Evolutionary conservation across 192 early-diverging fungal genomes (phyloP).

Genomic region (Jimgerdemannia lactiflua): DNA sequence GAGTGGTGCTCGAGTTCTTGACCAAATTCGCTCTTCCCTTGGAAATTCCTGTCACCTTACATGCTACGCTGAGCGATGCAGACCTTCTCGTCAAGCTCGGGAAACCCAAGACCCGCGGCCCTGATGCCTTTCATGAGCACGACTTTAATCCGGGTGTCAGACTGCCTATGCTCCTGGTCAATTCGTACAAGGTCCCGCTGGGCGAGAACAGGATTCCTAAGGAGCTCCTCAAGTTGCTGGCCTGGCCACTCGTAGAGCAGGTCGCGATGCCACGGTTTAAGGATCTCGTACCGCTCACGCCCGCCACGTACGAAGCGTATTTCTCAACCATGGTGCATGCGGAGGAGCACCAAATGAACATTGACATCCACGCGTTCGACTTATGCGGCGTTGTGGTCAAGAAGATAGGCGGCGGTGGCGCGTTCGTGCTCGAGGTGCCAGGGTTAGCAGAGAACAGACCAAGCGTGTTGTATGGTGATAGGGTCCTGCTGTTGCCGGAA

Average conservation of each 20-base stretch:
- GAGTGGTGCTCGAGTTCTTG: too few relatives aligned
- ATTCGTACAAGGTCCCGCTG: too few relatives aligned
- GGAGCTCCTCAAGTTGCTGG: too few relatives aligned
- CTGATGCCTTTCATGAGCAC: too few relatives aligned
- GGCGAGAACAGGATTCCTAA: too few relatives aligned
- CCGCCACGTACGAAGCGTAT: conserved; percentile 23
- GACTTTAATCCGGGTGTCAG: too few relatives aligned
- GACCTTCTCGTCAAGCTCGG: too few relatives aligned
- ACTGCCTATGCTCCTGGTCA: too few relatives aligned
- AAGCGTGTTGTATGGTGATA: conserved; percentile 25
- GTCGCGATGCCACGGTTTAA: not conserved
- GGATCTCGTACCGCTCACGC: not conserved
- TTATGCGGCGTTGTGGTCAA: conserved; percentile 27
- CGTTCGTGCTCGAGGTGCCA: conserved; percentile 29
- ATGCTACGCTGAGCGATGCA: too few relatives aligned
- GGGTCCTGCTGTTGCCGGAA: not conserved
- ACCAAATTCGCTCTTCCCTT: too few relatives aligned
- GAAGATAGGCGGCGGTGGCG: conserved; percentile 5
- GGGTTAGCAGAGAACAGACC: conserved; percentile 30
- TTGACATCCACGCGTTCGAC: conserved; percentile 30
- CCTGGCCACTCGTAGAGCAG: not conserved
- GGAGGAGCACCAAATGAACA: conserved; percentile 23
- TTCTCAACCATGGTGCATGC: conserved; percentile 26
- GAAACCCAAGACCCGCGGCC: too few relatives aligned
- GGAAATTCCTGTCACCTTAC: too few relatives aligned